Evolutionary conservation across 1,139 yeast species (phyloP).

Genomic region (Ogataea hybrid): DNA sequence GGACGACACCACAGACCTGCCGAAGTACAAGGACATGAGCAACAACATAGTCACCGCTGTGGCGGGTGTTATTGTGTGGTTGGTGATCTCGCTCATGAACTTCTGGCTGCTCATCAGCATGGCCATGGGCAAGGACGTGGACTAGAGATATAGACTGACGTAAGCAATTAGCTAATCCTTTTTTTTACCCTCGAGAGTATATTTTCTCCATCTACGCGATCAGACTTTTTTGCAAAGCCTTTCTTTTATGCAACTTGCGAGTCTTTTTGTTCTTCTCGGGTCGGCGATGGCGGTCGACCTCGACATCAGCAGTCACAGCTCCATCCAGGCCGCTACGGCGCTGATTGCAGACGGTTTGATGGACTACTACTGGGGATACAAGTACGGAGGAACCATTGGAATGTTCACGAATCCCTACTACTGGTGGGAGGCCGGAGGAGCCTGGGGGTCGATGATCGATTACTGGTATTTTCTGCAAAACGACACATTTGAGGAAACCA

Average conservation of each 20-base stretch:
- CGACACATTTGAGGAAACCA: conserved; percentile 58
- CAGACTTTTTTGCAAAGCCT: neutral
- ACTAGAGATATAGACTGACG: neutral
- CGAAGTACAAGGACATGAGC: conserved; percentile 48
- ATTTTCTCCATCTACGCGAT: too few species aligned
- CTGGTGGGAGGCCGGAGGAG: conserved; percentile 99
- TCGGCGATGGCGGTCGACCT: conserved; percentile 25
- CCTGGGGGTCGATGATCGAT: conserved; percentile 85
- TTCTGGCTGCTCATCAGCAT: conserved; percentile 49
- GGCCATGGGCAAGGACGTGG: conserved; percentile 32
- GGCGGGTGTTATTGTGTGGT: conserved; percentile 50
- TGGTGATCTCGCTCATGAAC: conserved; percentile 49
- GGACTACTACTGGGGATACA: conserved; percentile 78
- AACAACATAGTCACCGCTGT: conserved; percentile 46
- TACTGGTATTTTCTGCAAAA: conserved; percentile 71
- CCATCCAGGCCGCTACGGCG: conserved; percentile 51
- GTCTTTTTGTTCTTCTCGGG: conserved; percentile 2
- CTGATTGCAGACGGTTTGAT: conserved; percentile 68
- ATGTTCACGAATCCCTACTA: conserved; percentile 85
- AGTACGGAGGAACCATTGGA: conserved; percentile 76
- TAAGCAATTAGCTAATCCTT: neutral
- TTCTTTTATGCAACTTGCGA: neutral
- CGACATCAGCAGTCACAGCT: conserved; percentile 35
- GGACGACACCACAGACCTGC: conserved; percentile 15
- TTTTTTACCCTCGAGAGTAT: neutral